Base-by-base conservation (phyloP, 2,329 filamentous ascomycete genomes). In the Xylariaceae sp. region DNA sequence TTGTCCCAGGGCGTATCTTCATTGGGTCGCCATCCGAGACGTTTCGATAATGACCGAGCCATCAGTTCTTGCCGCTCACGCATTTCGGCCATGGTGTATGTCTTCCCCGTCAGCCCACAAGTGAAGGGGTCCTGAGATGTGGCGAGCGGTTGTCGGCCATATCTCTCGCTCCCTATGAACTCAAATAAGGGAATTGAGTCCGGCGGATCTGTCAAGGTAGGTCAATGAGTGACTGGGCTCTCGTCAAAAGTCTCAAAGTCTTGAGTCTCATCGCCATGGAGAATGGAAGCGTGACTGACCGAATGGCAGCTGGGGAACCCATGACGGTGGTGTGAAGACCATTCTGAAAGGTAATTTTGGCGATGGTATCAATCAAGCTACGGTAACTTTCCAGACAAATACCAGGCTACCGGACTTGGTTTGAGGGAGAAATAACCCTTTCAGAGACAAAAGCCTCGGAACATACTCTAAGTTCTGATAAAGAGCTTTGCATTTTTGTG, bases 1-100 rank as follows among this genome's bases (percentile, higher is more conserved):
- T 91, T 91, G 62, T 91, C 87, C 83, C 85, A 91, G 65, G 89
- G 86, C 0, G 81, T 80, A 4, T 85, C 87, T 50, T 81, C 68
- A 61, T 89, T 86, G 2, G 85, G 80, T n/a, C 76, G 67, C 81
- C 87, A 89, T 51, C 81, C 84, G 54, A 91, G 73, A 61, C 88
- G 83, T 62, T 85, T 81, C 26, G 81, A 77, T 26, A 91, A 71
- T 26, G 77, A 81, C 46, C 84, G 78, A 26, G 87, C 79, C 11
- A 90, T 75, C 50, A 76, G 75, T 48, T 89, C 83, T 4, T 86
- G 80, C n/a, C 85, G 78, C 54, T 85, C 79, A 44, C 76, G 79
- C 54, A 88, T 79, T 60, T 90, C 81, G 31, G 75, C 64, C 3
- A 77, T 73, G 2, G 81, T 81, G 67, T 86, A 86, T 5, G 79